Conservation (phyloP, 768 basidiomycete genomes). For the Calocybe gangraenosa region DNA sequence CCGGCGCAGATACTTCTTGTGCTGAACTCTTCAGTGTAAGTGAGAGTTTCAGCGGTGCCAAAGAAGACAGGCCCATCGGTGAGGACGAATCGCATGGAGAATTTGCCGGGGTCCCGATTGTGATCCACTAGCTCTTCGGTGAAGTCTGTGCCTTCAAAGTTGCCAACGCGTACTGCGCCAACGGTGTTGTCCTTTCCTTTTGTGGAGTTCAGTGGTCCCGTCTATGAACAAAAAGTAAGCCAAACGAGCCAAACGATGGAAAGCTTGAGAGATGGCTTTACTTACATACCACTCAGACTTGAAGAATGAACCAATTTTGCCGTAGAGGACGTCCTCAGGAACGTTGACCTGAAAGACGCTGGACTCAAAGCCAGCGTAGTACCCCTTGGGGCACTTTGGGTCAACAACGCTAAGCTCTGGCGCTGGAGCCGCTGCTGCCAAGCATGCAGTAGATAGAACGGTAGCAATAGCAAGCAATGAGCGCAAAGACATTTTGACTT, state of each 20-base stretch:
- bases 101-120: background rate
- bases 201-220: constrained; percentile 5
- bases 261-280: too few species aligned
- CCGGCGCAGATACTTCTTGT: constrained; percentile 8
- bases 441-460: background rate
- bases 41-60: background rate
- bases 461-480: background rate
- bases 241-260: too few species aligned
- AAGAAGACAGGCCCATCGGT: background rate
- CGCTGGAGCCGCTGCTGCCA: background rate
- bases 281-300: constrained; percentile 10
- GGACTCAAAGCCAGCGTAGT: constrained; percentile 1
- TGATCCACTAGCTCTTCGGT: constrained; percentile 5
- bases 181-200: constrained; percentile 10
- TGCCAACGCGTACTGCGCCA: constrained; percentile 2
- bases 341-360: constrained; percentile 4
- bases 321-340: background rate
- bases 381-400: constrained; percentile 1
- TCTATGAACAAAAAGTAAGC: too few species aligned
- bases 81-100: background rate
- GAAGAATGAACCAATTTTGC: constrained; percentile 8
- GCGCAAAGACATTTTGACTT: too few species aligned
- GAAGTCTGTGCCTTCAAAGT: background rate
- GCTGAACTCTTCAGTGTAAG: constrained; percentile 7
- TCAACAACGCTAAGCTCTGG: background rate